Base-by-base conservation (phyloP, 2,329 filamentous ascomycete genomes). In the Alternaria ethzedia region DNA sequence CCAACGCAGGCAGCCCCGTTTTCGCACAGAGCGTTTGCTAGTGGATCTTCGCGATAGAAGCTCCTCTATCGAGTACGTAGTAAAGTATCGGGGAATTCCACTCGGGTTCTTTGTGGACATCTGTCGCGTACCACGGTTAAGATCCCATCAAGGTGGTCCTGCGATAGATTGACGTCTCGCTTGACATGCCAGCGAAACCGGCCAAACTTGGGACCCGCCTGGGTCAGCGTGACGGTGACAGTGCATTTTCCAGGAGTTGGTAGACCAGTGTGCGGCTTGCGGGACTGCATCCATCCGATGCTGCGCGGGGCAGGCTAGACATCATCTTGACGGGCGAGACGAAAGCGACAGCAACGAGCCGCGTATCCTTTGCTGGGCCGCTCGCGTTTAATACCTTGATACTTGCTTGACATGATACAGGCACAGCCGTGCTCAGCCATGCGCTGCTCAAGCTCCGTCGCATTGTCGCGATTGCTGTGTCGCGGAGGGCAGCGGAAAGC, bases 401-500 rank as follows among this genome's bases (percentile, higher is more conserved):
- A 32, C 20, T 23, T 44, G 30, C 21, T 44, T 21, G 25, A 55
- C 44, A 25, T 67, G 70, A 71, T 63, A 66, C 63, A 67, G 63
- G 41, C 20, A 58, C 55, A 61, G 63, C 68, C 50, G 64, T 57
- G 65, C 58, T 55, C 54, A 55, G 51, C 32, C 13, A 54, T 52
- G 41, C 64, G 45, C 25, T 58, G 59, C 32, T 21, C 66, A 59
- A 49, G 36, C 66, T 61, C 63, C 50, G 64, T 57, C 63, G 52
- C 62, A 61, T 66, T 66, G 57, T 70, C 58, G 59, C 58, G 61
- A 66, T 66, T 43, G 59, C 55, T 36, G 54, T 41, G 28, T 50
- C 54, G 26, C 68, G 72, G 70, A 64, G 52, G 20, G 21, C 15
- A n/a, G n/a, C 63, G 43, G 54, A 43, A 69, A 57, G 45, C 12